phyloP scores from a whole-genome alignment of 805 yeast genomes.

The Cyberlindnera japonica region DNA sequence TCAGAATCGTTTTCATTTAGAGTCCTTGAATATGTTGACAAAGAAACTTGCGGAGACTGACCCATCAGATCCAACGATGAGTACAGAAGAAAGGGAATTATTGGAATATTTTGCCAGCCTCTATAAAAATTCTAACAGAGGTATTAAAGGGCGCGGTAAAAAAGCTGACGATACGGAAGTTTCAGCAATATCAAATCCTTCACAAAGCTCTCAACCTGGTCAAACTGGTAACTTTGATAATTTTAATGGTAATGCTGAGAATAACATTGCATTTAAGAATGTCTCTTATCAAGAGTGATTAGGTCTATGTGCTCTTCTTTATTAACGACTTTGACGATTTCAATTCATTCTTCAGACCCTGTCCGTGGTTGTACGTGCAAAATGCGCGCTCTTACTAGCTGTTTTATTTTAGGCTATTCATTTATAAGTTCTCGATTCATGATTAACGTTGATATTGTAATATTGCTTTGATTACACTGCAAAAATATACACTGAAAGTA shows the following conservation, averaged over 20 bases:
- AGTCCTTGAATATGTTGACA: constrained; percentile 65
- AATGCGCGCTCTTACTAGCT: too few species aligned
- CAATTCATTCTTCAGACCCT: too few species aligned
- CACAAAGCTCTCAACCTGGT: neutral
- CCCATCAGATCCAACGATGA: constrained; percentile 44
- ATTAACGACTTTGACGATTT: constrained; percentile 2
- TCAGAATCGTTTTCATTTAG: constrained; percentile 83
- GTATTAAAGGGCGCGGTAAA: constrained; percentile 89
- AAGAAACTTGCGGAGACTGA: constrained; percentile 61
- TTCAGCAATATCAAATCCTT: constrained; percentile 5
- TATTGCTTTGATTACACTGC: too few species aligned
- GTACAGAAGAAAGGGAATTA: constrained; percentile 62
- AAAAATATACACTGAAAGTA: too few species aligned
- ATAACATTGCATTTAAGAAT: constrained; percentile 26
- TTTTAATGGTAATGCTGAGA: constrained; percentile 2
- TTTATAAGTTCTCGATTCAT: too few species aligned
- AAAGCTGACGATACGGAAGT: constrained; percentile 19
- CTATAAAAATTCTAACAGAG: constrained; percentile 85
- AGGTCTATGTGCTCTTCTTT: neutral
- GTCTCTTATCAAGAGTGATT: constrained; percentile 21
- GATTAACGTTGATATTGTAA: too few species aligned
- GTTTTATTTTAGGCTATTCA: too few species aligned
- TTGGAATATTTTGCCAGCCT: constrained; percentile 75
- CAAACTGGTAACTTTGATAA: neutral
- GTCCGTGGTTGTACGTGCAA: too few species aligned